phyloP scores from a whole-genome alignment of 192 early-diverging fungal species.

The Chytriomyces hyalinus region DNA sequence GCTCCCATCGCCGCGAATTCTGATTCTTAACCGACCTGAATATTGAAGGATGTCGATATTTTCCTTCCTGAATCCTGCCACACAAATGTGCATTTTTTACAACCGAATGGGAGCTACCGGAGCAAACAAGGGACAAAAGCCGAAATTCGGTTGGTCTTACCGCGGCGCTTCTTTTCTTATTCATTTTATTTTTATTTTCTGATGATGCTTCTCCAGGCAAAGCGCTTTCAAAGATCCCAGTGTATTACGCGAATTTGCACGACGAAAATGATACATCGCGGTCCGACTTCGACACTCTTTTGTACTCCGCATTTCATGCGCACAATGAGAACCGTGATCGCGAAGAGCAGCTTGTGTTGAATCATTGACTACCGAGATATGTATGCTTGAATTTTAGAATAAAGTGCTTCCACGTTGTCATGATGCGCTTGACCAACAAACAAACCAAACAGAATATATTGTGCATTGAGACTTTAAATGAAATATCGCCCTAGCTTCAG shows the following conservation, averaged over 20 bases:
- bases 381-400: too few species aligned
- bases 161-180: not conserved
- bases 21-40: not conserved
- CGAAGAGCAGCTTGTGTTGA: constrained; percentile 47
- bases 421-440: too few species aligned
- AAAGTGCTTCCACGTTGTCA: not conserved
- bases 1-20: not conserved
- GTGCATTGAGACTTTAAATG: too few species aligned
- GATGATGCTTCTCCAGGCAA: constrained; percentile 26
- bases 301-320: constrained; percentile 35
- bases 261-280: constrained; percentile 46
- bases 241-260: constrained; percentile 38
- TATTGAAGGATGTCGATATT: constrained; percentile 42
- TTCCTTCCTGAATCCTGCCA: constrained; percentile 36
- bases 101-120: constrained; percentile 30
- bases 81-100: constrained; percentile 46
- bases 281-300: constrained; percentile 47
- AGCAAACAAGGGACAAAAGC: constrained; percentile 14
- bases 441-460: too few species aligned
- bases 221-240: constrained; percentile 37
- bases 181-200: not conserved
- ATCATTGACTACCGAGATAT: constrained; percentile 5
- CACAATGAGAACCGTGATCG: constrained; percentile 38
- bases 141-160: constrained; percentile 24
- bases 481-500: not conserved